Percentiles rank a stretch among this genome's conserved stretches.
These are phyloP conservation scores for Trametes meyenii DNA, from an alignment of 768 basidiomycete genomes.

Conservation along the genomic window DNA sequence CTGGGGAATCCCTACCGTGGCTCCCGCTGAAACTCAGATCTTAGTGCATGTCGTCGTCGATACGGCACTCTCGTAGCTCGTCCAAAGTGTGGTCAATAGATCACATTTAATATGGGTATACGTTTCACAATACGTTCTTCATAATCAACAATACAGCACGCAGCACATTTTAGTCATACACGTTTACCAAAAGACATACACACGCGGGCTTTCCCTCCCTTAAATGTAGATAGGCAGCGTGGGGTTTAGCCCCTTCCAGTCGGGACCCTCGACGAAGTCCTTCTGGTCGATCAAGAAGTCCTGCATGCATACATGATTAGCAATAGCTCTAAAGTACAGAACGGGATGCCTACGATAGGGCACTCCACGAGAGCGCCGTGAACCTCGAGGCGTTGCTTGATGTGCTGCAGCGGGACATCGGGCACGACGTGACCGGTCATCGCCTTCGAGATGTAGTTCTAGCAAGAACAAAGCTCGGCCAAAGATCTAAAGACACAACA, in stretches of 20 bases:
- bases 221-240: constrained; percentile 80
- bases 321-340: constrained; percentile 6
- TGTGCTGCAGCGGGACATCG: constrained; percentile 61
- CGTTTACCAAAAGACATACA: too few species aligned
- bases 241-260: constrained; percentile 77
- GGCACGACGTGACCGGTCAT: constrained; percentile 83
- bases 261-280: constrained; percentile 66
- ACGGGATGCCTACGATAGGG: constrained; percentile 53
- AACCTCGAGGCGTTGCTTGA: constrained; percentile 79
- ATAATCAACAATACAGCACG: too few species aligned
- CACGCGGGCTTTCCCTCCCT: too few species aligned
- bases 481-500: constrained; percentile 78
- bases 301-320: constrained; percentile 39
- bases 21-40: too few species aligned
- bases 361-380: constrained; percentile 75
- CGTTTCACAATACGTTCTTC: too few species aligned
- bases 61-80: too few species aligned
- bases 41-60: too few species aligned
- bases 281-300: constrained; percentile 86
- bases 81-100: too few species aligned
- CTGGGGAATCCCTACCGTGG: too few species aligned
- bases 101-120: too few species aligned
- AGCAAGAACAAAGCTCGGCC: not conserved
- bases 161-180: too few species aligned
- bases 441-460: constrained; percentile 76